A percentile compares a stretch with the other conserved stretches of the same genome.
Evolutionary conservation across 2,329 filamentous ascomycete genomes (phyloP).

Genomic region (Byssochlamys sp.): DNA sequence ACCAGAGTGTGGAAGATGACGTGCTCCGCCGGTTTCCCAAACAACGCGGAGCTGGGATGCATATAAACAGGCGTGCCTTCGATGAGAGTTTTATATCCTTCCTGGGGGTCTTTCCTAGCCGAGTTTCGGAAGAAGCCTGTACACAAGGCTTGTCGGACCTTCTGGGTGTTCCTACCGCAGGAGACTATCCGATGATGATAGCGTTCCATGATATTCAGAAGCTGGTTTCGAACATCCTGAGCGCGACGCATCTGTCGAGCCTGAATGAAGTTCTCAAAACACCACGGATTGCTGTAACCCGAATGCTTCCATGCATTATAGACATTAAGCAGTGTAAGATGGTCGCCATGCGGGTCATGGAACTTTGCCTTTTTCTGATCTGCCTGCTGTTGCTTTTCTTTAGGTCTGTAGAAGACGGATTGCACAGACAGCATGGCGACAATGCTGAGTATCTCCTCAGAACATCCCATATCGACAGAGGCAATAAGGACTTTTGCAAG

Average conservation of each 20-base stretch:
- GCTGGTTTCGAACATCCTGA: conserved; percentile 83
- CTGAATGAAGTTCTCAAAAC: conserved; percentile 95
- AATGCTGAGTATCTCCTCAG: conserved; percentile 87
- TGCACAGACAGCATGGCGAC: conserved; percentile 86
- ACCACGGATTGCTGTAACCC: conserved; percentile 78
- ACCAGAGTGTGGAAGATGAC: conserved; percentile 70
- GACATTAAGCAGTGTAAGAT: conserved; percentile 88
- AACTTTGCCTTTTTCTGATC: conserved; percentile 98
- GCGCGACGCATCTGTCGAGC: conserved; percentile 78
- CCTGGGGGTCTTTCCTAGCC: conserved; percentile 86
- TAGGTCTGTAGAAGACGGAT: conserved; percentile 85
- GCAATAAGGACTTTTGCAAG: conserved; percentile 84
- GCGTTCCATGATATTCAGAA: conserved; percentile 86
- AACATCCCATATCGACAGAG: conserved; percentile 77
- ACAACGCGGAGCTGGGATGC: conserved; percentile 82
- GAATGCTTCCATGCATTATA: conserved; percentile 94
- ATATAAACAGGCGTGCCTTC: conserved; percentile 92
- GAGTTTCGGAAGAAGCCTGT: conserved; percentile 91
- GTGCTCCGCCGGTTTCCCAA: conserved; percentile 92
- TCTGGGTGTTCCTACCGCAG: conserved; percentile 77
- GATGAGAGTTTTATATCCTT: conserved; percentile 94
- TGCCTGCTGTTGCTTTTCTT: conserved; percentile 91
- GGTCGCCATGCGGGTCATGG: conserved; percentile 87
- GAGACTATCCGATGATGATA: conserved; percentile 74
- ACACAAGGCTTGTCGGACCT: conserved; percentile 81